phyloP scores from a whole-genome alignment of 108 stramenopile genomes.

The Cyclotella cryptica region DNA sequence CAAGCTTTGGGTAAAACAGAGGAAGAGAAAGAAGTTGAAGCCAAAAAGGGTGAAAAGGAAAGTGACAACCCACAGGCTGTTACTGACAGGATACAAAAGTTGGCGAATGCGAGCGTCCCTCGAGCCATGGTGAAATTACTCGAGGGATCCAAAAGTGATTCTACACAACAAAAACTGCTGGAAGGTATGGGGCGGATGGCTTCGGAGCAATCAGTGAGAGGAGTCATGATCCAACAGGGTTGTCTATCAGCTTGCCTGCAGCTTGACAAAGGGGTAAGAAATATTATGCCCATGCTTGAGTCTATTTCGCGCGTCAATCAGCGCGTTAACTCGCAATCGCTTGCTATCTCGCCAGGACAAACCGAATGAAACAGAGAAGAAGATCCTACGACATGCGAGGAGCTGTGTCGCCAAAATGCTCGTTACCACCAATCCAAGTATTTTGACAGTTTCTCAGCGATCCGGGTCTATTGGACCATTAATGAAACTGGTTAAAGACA shows the following conservation, averaged over 20 bases:
- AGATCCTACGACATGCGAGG: constrained; percentile 75
- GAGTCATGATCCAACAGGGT: constrained; percentile 95
- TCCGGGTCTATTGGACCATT: constrained; percentile 91
- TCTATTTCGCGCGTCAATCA: not conserved
- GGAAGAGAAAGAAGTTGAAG: constrained; percentile 79
- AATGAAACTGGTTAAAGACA: constrained; percentile 85
- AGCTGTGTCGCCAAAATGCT: constrained; percentile 95
- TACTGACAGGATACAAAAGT: constrained; percentile 67
- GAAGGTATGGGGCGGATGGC: constrained; percentile 86
- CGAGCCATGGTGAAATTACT: constrained; percentile 84
- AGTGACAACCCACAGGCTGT: constrained; percentile 72
- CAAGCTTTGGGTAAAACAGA: constrained; percentile 84
- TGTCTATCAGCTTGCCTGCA: constrained; percentile 84
- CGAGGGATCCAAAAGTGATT: constrained; percentile 81
- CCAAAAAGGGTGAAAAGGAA: constrained; percentile 60
- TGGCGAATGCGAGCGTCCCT: constrained; percentile 87
- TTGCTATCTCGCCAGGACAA: constrained; percentile 39
- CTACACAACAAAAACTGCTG: constrained; percentile 77
- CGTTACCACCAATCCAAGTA: constrained; percentile 92
- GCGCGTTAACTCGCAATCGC: not conserved
- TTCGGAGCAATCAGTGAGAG: constrained; percentile 81
- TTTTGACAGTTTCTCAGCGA: constrained; percentile 89
- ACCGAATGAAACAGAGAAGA: constrained; percentile 70
- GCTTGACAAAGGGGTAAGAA: constrained; percentile 70
- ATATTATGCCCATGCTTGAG: not conserved